phyloP scores from a whole-genome alignment of 768 basidiomycete species.

The Xerocomellus intermedius region DNA sequence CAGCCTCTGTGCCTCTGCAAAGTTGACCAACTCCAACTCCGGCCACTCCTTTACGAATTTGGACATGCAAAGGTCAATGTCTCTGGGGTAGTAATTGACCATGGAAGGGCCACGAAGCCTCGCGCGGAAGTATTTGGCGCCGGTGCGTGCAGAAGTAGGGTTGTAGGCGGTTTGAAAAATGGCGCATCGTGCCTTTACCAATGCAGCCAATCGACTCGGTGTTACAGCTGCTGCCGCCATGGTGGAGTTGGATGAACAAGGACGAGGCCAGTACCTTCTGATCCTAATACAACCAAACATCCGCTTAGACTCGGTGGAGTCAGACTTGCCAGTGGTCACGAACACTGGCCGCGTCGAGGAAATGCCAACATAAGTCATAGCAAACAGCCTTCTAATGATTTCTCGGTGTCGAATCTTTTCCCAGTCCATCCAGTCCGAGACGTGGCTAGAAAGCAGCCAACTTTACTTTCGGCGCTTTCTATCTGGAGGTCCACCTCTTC shows the following conservation, averaged over 20 bases:
- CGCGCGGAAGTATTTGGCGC: constrained; percentile 86
- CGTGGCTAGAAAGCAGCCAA: constrained; percentile 20
- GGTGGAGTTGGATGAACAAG: neutral
- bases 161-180: constrained; percentile 91
- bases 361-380: neutral
- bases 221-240: constrained; percentile 39
- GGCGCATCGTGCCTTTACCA: constrained; percentile 61
- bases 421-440: constrained; percentile 10
- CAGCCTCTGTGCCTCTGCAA: constrained; percentile 58
- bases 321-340: too few species aligned
- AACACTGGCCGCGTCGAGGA: neutral
- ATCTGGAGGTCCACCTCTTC: neutral
- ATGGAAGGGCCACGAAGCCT: constrained; percentile 85
- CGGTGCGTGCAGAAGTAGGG: constrained; percentile 75
- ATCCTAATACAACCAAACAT: too few species aligned
- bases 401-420: constrained; percentile 19
- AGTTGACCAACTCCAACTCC: constrained; percentile 59
- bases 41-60: constrained; percentile 51
- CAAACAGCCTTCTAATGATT: constrained; percentile 16
- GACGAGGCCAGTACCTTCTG: too few species aligned
- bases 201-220: constrained; percentile 54
- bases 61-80: constrained; percentile 56
- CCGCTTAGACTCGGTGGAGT: too few species aligned
- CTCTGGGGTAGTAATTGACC: constrained; percentile 75
- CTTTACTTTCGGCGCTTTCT: constrained; percentile 18